These are phyloP conservation scores for Cryptococcus sp. DNA, from an alignment of 1,284 basidiomycete species.

Conservation along the genomic window DNA sequence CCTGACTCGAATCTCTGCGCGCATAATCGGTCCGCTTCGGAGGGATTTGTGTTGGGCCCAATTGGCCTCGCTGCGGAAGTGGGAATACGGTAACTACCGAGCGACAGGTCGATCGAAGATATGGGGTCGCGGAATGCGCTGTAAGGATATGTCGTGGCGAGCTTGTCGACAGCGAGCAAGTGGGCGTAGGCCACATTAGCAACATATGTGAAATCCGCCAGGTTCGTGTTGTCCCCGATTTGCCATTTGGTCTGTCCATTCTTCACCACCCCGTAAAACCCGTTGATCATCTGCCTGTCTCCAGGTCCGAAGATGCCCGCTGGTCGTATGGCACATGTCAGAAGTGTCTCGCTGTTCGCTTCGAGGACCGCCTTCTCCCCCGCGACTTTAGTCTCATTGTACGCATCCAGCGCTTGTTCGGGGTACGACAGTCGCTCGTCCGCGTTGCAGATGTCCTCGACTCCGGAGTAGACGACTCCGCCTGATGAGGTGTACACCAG, in stretches of 20 bases:
- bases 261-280: constrained; percentile 78
- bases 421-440: constrained; percentile 87
- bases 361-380: constrained; percentile 82
- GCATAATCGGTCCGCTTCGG: constrained; percentile 60
- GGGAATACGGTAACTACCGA: constrained; percentile 65
- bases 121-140: constrained; percentile 62
- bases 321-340: constrained; percentile 88
- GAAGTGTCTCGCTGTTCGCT: constrained; percentile 78
- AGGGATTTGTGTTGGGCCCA: constrained; percentile 70
- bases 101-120: constrained; percentile 65
- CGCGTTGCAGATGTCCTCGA: constrained; percentile 72
- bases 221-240: constrained; percentile 88
- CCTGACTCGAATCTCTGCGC: constrained; percentile 58
- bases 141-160: constrained; percentile 49
- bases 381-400: constrained; percentile 94
- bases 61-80: constrained; percentile 75
- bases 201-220: constrained; percentile 98
- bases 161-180: constrained; percentile 80
- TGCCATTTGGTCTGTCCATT: constrained; percentile 87
- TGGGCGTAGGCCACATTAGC: constrained; percentile 95
- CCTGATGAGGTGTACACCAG: constrained; percentile 95
- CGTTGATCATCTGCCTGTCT: constrained; percentile 83
- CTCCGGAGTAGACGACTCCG: constrained; percentile 86
- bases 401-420: constrained; percentile 77
- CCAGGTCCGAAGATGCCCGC: constrained; percentile 98